phyloP scores from a whole-genome alignment of 164 flowering plant species.

The Cinnamomum micranthum region DNA sequence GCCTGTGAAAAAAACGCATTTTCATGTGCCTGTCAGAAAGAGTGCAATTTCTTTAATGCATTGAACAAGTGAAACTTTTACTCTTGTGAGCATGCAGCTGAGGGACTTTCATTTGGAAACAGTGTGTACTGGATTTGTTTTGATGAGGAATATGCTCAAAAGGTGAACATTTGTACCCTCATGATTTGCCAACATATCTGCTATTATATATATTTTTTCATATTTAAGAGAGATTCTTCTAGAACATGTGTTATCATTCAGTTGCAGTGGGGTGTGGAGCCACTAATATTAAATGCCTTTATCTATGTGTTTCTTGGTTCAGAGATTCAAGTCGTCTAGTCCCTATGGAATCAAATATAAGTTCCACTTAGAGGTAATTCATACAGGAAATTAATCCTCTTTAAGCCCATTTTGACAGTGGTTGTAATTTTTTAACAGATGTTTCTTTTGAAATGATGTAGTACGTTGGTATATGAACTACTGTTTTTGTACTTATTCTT shows the following conservation, averaged over 20 bases:
- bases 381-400: neutral
- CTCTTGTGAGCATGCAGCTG: constrained; percentile 50
- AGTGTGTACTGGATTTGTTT: constrained; percentile 88
- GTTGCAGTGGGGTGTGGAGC: neutral
- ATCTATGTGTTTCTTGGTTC: constrained; percentile 17
- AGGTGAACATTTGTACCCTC: constrained; percentile 39
- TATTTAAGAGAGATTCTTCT: too few species aligned
- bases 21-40: neutral
- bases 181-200: neutral
- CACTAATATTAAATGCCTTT: neutral
- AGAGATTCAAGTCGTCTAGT: constrained; percentile 80
- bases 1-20: neutral
- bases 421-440: neutral
- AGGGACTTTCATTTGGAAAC: constrained; percentile 76
- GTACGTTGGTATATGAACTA: too few species aligned
- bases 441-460: neutral
- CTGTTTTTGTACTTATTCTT: too few species aligned
- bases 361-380: constrained; percentile 87
- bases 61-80: neutral
- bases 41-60: too few species aligned
- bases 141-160: constrained; percentile 69
- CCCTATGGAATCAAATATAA: constrained; percentile 92
- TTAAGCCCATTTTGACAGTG: neutral
- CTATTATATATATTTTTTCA: neutral
- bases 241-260: neutral